Evolutionary conservation across 2,329 filamentous ascomycete genomes (phyloP).

Genomic region (Cercospora citrullina): DNA sequence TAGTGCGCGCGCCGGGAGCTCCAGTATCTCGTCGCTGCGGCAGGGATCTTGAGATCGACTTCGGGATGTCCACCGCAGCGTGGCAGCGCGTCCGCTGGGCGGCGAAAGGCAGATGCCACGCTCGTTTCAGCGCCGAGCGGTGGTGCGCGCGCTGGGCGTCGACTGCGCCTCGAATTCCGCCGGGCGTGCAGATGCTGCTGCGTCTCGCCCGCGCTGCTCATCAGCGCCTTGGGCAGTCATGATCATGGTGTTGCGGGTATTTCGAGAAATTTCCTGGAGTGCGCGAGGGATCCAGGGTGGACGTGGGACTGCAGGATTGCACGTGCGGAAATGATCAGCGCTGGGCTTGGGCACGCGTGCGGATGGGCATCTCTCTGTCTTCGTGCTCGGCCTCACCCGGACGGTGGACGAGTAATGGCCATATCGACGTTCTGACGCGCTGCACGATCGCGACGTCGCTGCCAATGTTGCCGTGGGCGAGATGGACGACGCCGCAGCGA

Average conservation of each 20-base stretch:
- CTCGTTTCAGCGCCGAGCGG: slow-evolving; percentile 6
- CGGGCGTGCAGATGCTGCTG: neutral
- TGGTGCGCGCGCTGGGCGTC: neutral
- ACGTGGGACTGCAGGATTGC: slow-evolving; percentile 13
- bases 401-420: slow-evolving; percentile 18
- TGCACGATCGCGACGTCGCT: slow-evolving; percentile 11
- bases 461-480: neutral
- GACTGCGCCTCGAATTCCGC: neutral
- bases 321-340: slow-evolving; percentile 30
- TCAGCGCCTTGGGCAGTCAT: slow-evolving; percentile 14
- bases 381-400: slow-evolving; percentile 12
- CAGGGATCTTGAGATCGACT: slow-evolving; percentile 24
- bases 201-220: neutral
- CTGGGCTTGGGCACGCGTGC: slow-evolving; percentile 24
- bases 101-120: slow-evolving; percentile 12
- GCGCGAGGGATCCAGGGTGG: slow-evolving; percentile 25
- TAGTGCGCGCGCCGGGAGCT: slow-evolving; percentile 17
- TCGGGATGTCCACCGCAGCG: slow-evolving; percentile 9
- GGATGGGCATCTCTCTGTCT: neutral
- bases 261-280: slow-evolving; percentile 28
- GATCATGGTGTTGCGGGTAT: slow-evolving; percentile 17
- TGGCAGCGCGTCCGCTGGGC: neutral
- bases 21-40: slow-evolving; percentile 19
- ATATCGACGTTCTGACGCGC: slow-evolving; percentile 1
- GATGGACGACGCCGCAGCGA: slow-evolving; percentile 7